phyloP scores from a whole-genome alignment of 352 stramenopile genomes.

The Phytophthora hybrid region DNA sequence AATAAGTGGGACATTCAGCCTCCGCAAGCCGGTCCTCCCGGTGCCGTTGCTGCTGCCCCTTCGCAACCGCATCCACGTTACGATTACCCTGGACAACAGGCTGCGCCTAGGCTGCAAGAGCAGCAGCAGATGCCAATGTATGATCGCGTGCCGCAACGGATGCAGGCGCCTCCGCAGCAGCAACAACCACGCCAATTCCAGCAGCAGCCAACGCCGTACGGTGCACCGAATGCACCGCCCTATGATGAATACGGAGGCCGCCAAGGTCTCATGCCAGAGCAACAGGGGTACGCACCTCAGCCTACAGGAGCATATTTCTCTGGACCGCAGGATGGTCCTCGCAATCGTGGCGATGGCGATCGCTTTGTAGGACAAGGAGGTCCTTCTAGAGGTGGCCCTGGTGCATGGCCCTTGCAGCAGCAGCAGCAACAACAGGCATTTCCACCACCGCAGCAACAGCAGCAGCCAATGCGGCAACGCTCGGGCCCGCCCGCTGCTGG shows the following conservation, averaged over 20 bases:
- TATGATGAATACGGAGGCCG: slow-evolving; percentile 42
- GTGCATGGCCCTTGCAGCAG: slow-evolving; percentile 32
- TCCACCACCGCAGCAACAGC: slow-evolving; percentile 32
- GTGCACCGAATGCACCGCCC: slow-evolving; percentile 29
- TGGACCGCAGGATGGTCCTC: slow-evolving; percentile 34
- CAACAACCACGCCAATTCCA: slow-evolving; percentile 41
- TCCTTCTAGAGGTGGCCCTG: slow-evolving; percentile 41
- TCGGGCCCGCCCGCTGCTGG: slow-evolving; percentile 30
- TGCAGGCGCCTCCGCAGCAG: slow-evolving; percentile 34
- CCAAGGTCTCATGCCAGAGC: slow-evolving; percentile 36
- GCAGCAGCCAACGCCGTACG: slow-evolving; percentile 36
- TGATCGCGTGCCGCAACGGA: slow-evolving; percentile 36
- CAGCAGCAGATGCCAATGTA: slow-evolving; percentile 46
- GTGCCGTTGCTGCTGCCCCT: slow-evolving; percentile 22
- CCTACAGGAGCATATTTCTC: slow-evolving; percentile 38
- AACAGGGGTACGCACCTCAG: slow-evolving; percentile 32
- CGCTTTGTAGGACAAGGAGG: slow-evolving; percentile 51
- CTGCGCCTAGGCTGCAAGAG: slow-evolving; percentile 30
- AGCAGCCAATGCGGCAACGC: slow-evolving; percentile 35
- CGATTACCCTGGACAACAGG: slow-evolving; percentile 44
- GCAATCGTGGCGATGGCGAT: slow-evolving; percentile 33
- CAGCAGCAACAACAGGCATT: slow-evolving; percentile 22
- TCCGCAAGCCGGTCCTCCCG: slow-evolving; percentile 31
- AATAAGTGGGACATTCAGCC: slow-evolving; percentile 52
- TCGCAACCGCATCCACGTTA: slow-evolving; percentile 39